These are phyloP conservation scores for Holtermanniella nyarrowii DNA, from an alignment of 768 basidiomycete genomes.

Conservation along the genomic window DNA sequence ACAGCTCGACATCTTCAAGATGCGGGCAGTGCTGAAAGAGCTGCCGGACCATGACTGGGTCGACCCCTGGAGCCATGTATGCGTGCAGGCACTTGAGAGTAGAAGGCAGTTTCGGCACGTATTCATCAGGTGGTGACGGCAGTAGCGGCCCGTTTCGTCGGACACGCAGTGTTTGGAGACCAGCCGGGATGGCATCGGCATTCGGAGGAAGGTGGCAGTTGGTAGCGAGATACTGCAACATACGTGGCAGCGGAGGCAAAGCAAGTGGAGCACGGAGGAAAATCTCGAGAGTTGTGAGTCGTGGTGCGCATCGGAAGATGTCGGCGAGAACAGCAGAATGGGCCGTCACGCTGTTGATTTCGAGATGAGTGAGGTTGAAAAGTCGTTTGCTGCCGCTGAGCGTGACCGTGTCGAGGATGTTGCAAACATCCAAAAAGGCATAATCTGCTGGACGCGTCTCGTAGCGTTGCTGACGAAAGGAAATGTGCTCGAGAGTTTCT, in stretches of 20 bases:
- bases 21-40: not conserved
- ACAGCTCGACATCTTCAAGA: not conserved
- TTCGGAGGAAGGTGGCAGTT: slow-evolving; percentile 1
- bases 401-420: not conserved
- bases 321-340: not conserved
- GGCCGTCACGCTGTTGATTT: not conserved
- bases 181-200: not conserved
- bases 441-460: not conserved
- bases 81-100: not conserved
- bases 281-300: not conserved
- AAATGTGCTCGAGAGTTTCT: not conserved
- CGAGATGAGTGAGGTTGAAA: not conserved
- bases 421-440: not conserved
- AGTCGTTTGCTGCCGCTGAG: not conserved
- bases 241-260: not conserved
- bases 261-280: not conserved
- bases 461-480: not conserved
- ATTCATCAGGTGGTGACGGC: not conserved
- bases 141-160: not conserved
- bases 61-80: not conserved
- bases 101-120: not conserved
- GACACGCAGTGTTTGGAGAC: not conserved
- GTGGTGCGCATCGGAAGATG: not conserved
- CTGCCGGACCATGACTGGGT: not conserved
- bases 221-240: not conserved